These are phyloP conservation scores for Fusarium citri DNA, from an alignment of 2,329 filamentous ascomycete genomes.

Conservation along the genomic window DNA sequence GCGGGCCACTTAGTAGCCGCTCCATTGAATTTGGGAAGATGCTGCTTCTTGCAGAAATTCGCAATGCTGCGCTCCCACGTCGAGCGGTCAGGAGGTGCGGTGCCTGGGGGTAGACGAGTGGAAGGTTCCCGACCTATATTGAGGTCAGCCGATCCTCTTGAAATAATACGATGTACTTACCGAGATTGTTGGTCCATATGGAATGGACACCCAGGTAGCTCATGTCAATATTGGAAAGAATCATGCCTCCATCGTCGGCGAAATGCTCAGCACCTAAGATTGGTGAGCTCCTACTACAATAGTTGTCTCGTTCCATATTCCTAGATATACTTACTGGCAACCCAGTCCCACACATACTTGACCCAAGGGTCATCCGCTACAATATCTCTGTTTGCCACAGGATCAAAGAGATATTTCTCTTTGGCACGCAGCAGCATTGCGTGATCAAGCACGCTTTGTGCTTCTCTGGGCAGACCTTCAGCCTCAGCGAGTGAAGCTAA, in stretches of 20 bases:
- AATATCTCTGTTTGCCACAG: slow-evolving; percentile 72
- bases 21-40: slow-evolving; percentile 72
- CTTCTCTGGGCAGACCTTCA: slow-evolving; percentile 61
- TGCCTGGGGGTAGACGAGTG: slow-evolving; percentile 60
- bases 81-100: slow-evolving; percentile 58
- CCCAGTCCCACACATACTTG: slow-evolving; percentile 82
- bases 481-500: slow-evolving; percentile 59
- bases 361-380: slow-evolving; percentile 79
- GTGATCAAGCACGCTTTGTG: slow-evolving; percentile 66
- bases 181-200: slow-evolving; percentile 78
- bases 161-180: slow-evolving; percentile 53
- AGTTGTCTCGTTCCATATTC: background rate
- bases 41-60: slow-evolving; percentile 71
- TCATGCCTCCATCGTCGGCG: slow-evolving; percentile 76
- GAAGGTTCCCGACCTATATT: slow-evolving; percentile 60
- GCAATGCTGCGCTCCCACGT: slow-evolving; percentile 73
- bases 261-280: slow-evolving; percentile 69
- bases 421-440: slow-evolving; percentile 69
- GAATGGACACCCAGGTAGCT: slow-evolving; percentile 79
- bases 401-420: slow-evolving; percentile 73
- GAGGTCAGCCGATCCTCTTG: slow-evolving; percentile 12
- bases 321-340: slow-evolving; percentile 66
- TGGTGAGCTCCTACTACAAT: slow-evolving; percentile 31
- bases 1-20: slow-evolving; percentile 72
- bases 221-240: slow-evolving; percentile 74